Evolutionary conservation across 2,329 filamentous ascomycete species (phyloP), one percentile per base, ranked within the genome.

Genomic region (Monilinia vaccinii-corymbosi): DNA sequence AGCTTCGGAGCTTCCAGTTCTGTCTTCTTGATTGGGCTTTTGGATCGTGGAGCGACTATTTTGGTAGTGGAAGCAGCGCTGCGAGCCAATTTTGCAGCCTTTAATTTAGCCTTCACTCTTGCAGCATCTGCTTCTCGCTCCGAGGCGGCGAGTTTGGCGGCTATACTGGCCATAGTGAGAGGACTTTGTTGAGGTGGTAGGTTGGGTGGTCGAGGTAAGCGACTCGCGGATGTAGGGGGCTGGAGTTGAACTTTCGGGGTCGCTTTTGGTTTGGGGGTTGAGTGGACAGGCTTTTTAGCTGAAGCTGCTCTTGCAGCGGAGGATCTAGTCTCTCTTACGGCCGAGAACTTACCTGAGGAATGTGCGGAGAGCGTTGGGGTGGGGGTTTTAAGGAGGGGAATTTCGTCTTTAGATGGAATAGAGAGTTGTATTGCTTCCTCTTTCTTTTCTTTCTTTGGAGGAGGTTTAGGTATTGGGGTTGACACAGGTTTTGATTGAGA

Each of bases 81-180:
- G 38, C 65, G 58, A 72, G 73, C 58, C 69, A 70, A 16, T 71
- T 73, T 40, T 77, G 79, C 80, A 1, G 83, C 82, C 66, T 78
- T 80, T 34, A 86, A 76, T 69, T 86, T 86, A 3, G 84, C 84
- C 4, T 83, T 75, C 0, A 86, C 82, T 28, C 83, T 77, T 1
- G 83, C 83, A 1, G 83, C 83, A 64, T 86, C 82, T 4, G 84
- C 84, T 57, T 86, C 82, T 21, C 81, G 77, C 64, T 86, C 84
- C 0, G 83, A 82, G 2, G 84, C 83, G 0, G 82, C 84, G 0
- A 86, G 75, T 71, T 86, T 86, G 32, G 82, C 82, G 0, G 81
- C 80, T 62, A 86, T 86, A 38, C 75, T 78, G 10, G 81, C 80
- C 78, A 85, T 84, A 23, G 79, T 84, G 4, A 85, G 71, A 0